phyloP scores from a whole-genome alignment of 192 early-diverging fungal species.

The Helicostylum pulchrum region DNA sequence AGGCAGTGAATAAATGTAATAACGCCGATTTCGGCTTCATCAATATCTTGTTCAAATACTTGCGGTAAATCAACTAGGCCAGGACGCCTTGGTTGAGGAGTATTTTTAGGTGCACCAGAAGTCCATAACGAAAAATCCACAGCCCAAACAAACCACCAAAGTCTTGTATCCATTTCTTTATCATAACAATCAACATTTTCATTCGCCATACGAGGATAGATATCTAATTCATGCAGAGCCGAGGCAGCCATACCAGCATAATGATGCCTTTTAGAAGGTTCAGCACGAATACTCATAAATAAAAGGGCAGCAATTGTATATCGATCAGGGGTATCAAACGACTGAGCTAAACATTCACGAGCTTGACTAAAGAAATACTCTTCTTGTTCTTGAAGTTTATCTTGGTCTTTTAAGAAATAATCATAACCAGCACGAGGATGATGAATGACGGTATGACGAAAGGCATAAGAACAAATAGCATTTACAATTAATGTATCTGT shows the following conservation, averaged over 20 bases:
- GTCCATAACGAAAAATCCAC: constrained; percentile 30
- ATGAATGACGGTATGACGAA: constrained; percentile 32
- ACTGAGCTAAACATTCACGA: constrained; percentile 30
- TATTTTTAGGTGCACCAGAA: constrained; percentile 24
- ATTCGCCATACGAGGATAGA: constrained; percentile 31
- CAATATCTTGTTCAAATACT: constrained; percentile 38
- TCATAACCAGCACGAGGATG: constrained; percentile 24
- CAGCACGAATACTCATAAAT: constrained; percentile 18
- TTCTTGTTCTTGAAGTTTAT: constrained; percentile 29
- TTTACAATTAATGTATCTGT: constrained; percentile 34
- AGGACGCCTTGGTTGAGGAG: constrained; percentile 1
- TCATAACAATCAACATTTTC: constrained; percentile 28
- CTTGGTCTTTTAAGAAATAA: constrained; percentile 16
- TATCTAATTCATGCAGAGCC: constrained; percentile 26
- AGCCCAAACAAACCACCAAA: constrained; percentile 41
- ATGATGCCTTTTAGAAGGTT: constrained; percentile 13
- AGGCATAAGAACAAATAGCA: constrained; percentile 23
- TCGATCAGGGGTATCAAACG: constrained; percentile 36
- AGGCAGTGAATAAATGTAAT: constrained; percentile 18
- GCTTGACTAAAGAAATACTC: constrained; percentile 33
- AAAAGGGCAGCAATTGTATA: constrained; percentile 26
- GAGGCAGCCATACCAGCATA: constrained; percentile 36
- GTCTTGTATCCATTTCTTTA: constrained; percentile 36
- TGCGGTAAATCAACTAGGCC: constrained; percentile 26
- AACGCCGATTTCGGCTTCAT: constrained; percentile 28